A percentile compares a stretch with the other conserved stretches of the same genome.
phyloP scores from a whole-genome alignment of 345 rosid genomes.

The Hevea brasiliensis region DNA sequence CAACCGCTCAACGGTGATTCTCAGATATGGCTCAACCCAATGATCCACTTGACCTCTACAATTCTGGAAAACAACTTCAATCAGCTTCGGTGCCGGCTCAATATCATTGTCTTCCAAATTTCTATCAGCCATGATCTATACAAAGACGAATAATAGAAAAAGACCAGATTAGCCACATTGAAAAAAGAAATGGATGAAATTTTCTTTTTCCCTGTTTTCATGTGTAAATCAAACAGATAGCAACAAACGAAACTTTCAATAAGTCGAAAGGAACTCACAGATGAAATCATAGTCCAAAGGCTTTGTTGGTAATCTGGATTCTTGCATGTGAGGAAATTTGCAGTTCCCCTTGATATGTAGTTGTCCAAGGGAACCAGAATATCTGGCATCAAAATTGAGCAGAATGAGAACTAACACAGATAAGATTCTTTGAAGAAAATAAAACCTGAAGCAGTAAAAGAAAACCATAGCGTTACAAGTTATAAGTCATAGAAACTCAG shows the following conservation, averaged over 20 bases:
- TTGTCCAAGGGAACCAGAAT: conserved; percentile 97
- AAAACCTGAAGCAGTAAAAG: background rate
- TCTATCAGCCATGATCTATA: conserved; percentile 76
- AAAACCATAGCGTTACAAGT: background rate
- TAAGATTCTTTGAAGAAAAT: background rate
- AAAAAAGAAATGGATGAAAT: background rate
- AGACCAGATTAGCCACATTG: background rate
- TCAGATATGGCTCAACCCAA: conserved; percentile 93
- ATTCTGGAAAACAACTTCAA: conserved; percentile 95
- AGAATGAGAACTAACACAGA: conserved; percentile 9
- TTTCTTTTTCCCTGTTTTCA: background rate
- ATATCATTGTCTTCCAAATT: conserved; percentile 88
- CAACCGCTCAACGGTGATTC: conserved; percentile 77
- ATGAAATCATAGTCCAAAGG: conserved; percentile 87
- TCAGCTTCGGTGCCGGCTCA: conserved; percentile 97
- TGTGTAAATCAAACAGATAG: background rate
- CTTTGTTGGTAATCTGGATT: conserved; percentile 95
- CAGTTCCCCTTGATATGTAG: conserved; percentile 91
- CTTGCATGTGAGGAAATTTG: conserved; percentile 81
- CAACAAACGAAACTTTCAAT: background rate
- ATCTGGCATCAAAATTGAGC: conserved; percentile 46
- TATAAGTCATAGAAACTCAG: no score
- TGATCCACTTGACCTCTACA: conserved; percentile 98
- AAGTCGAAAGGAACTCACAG: conserved; percentile 50
- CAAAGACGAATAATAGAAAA: background rate